Evolutionary conservation across 1,139 yeast species (phyloP), one percentile per base, ranked within the genome.

Genomic region (Nakaseomyces nivariensis): DNA sequence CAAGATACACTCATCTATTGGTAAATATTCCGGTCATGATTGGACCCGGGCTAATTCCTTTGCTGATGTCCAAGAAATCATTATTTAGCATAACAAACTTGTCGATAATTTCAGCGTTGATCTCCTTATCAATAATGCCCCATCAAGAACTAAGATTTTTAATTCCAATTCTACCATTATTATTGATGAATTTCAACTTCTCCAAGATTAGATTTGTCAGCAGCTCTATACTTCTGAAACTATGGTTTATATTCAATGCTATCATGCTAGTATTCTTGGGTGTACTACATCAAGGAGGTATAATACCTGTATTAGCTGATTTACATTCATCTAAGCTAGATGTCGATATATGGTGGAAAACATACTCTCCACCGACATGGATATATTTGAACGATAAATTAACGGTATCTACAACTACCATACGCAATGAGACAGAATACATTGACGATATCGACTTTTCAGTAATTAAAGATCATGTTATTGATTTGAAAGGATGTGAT

Each of bases 291-390:
- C 98, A 94, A 69, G 90, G 94, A 40, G 99, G 98, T 0, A 80
- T 92, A 0, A 71, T 92, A 0, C 84, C 88, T 0, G 84, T 84
- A 0, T 71, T 86, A 48, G 73, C 64, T 37, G 56, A 68, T 45
- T 51, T 74, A 17, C 60, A 62, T 4, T 51, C 55, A 22, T 49
- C 54, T 1, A 49, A 58, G n/a, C 52, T 63, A 1, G 62, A 66
- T 2, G 61, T 77, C 0, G 78, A 82, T 38, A 61, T 88, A 1
- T 92, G 95, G 92, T 92, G 97, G 97, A 81, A 90, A 63, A 88
- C 97, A 0, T 92, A 90, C 61, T 77, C 89, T 1, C 97, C 97
- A 0, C 97, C 98, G 0, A 76, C 87, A 3, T 90, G 96, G 95
- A 63, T 90, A 51, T 68, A 87, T 46, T 86, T 84, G 3, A 72